A percentile compares a stretch with the other conserved stretches of the same genome.
Evolutionary conservation across 768 basidiomycete species (phyloP).

Genomic region (Hysterangium stoloniferum): DNA sequence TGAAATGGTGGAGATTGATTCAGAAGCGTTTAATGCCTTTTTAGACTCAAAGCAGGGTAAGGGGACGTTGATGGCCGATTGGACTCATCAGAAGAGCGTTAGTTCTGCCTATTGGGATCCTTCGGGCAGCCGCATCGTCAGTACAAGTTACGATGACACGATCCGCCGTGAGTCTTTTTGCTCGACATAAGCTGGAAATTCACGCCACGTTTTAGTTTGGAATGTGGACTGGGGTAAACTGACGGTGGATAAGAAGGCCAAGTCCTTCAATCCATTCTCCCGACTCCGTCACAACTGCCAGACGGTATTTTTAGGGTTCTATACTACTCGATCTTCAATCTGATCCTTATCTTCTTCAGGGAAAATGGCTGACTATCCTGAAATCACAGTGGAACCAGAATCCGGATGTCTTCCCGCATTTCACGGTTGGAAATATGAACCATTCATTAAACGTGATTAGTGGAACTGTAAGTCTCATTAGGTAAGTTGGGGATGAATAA

Average conservation of each 20-base stretch:
- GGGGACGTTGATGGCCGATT: constrained; percentile 53
- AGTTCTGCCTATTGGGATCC: constrained; percentile 87
- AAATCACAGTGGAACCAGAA: constrained; percentile 75
- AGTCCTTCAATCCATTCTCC: constrained; percentile 54
- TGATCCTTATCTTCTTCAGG: constrained; percentile 33
- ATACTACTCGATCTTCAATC: constrained; percentile 3
- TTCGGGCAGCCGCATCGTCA: constrained; percentile 67
- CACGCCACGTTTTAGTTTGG: constrained; percentile 51
- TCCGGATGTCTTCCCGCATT: constrained; percentile 75
- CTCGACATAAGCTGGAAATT: background rate
- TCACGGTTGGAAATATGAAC: constrained; percentile 77
- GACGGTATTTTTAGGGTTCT: constrained; percentile 40
- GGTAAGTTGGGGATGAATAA: background rate
- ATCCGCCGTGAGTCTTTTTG: constrained; percentile 47
- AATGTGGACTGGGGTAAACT: constrained; percentile 51
- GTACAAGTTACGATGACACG: constrained; percentile 79
- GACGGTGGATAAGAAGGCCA: constrained; percentile 34
- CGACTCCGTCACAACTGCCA: constrained; percentile 70
- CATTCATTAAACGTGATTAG: constrained; percentile 71
- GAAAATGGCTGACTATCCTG: constrained; percentile 73
- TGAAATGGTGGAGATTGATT: constrained; percentile 19
- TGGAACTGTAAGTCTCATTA: constrained; percentile 42
- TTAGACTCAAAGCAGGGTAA: constrained; percentile 44
- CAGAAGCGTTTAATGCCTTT: constrained; percentile 41
- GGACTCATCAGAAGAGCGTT: constrained; percentile 65